Evolutionary conservation across 495 filamentous ascomycete genomes (phyloP).

Genomic region (Penicillium verhagenii): DNA sequence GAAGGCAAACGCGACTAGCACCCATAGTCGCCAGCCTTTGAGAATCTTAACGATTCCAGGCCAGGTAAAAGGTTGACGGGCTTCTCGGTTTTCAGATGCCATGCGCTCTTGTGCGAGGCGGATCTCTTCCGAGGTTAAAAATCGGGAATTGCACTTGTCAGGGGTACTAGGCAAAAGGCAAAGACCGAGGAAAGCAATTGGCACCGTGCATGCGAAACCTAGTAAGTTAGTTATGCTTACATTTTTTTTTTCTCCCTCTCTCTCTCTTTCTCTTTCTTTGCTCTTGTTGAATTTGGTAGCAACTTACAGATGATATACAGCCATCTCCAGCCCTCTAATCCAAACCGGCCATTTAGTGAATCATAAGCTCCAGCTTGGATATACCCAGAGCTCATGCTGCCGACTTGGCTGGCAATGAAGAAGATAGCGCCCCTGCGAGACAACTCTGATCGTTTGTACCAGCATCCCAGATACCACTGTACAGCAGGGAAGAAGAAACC

Average conservation of each 20-base stretch:
- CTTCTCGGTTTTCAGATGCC: constrained; percentile 31
- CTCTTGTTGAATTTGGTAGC: not conserved
- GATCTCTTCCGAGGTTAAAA: constrained; percentile 36
- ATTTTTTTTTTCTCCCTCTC: not conserved
- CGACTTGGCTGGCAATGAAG: constrained; percentile 41
- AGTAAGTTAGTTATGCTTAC: constrained; percentile 10
- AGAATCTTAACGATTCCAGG: constrained; percentile 16
- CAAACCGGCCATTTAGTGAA: constrained; percentile 37
- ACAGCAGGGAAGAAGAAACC: constrained; percentile 70
- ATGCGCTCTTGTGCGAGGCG: constrained; percentile 32
- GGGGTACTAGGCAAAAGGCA: constrained; percentile 40
- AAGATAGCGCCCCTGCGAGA: constrained; percentile 44
- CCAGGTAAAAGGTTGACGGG: constrained; percentile 25
- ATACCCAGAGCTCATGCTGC: constrained; percentile 43
- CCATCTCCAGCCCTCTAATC: constrained; percentile 48
- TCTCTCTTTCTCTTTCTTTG: not conserved
- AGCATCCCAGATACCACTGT: constrained; percentile 30
- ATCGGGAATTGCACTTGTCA: constrained; percentile 36
- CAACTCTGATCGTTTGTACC: constrained; percentile 34
- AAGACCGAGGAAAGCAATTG: constrained; percentile 25
- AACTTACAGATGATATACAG: constrained; percentile 46
- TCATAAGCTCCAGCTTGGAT: constrained; percentile 44
- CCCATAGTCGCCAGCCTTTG: constrained; percentile 27
- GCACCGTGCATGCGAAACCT: constrained; percentile 30
- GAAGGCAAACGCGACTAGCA: constrained; percentile 34